Percentiles rank a stretch among this genome's conserved stretches.
Evolutionary conservation across 2,329 filamentous ascomycete genomes (phyloP).

Genomic region (Chaetothyriales sp.): DNA sequence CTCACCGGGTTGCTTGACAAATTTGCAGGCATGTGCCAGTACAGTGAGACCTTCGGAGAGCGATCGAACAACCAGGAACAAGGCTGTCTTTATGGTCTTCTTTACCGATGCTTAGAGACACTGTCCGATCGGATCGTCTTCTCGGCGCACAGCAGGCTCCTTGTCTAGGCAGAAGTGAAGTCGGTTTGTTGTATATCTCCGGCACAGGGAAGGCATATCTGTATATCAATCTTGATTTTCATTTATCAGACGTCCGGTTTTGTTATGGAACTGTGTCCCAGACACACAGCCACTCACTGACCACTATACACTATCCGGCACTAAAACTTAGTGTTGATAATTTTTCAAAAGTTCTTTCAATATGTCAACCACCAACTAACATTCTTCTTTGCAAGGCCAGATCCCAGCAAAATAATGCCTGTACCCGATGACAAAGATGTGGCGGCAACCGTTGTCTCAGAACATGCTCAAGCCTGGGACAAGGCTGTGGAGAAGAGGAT

Average conservation of each 20-base stretch:
- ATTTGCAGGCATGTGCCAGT: neutral
- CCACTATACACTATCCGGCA: no score
- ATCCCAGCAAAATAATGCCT: neutral
- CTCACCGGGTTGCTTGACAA: neutral
- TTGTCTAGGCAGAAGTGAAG: neutral
- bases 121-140: neutral
- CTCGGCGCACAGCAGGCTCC: neutral
- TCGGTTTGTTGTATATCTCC: neutral
- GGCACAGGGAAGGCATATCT: neutral
- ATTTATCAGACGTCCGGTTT: neutral
- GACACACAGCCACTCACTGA: neutral
- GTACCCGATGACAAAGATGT: conserved; percentile 26
- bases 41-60: neutral
- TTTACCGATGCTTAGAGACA: neutral
- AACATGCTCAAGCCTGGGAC: conserved; percentile 40
- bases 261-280: neutral
- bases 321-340: no score
- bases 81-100: neutral
- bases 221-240: neutral
- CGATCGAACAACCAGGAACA: neutral
- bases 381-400: neutral
- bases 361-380: neutral
- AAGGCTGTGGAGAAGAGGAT: conserved; percentile 40
- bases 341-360: no score
- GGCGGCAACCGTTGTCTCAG: conserved; percentile 45